Percentiles rank a stretch among this genome's conserved stretches.
Conservation (phyloP, 345 rosid species). For the Rhodamnia rubescens region DNA sequence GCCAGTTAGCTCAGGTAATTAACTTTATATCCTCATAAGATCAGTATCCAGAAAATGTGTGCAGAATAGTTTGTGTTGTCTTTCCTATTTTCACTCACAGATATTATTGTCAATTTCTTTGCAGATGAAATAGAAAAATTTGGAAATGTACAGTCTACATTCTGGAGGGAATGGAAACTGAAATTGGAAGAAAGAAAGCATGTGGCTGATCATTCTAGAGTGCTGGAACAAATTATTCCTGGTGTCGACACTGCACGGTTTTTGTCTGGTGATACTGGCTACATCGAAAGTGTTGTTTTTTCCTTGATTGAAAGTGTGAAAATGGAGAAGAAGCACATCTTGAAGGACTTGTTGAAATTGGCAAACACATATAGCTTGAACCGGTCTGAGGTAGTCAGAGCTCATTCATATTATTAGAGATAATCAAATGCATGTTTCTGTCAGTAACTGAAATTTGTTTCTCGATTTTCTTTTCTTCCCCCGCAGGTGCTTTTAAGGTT, state of each 20-base stretch:
- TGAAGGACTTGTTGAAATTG: slow-evolving; percentile 51
- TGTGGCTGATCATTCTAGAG: slow-evolving; percentile 70
- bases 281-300: slow-evolving; percentile 44
- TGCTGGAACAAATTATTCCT: slow-evolving; percentile 70
- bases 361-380: slow-evolving; percentile 54
- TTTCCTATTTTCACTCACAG: not conserved
- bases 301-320: slow-evolving; percentile 59
- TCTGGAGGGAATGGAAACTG: slow-evolving; percentile 95
- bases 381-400: slow-evolving; percentile 47
- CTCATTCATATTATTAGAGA: not conserved
- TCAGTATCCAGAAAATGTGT: not conserved
- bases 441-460: not conserved
- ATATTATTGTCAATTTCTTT: not conserved
- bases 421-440: not conserved
- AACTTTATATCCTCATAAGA: not conserved
- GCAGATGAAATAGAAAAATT: slow-evolving; percentile 76
- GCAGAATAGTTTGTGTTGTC: not conserved
- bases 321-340: slow-evolving; percentile 64
- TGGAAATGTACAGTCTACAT: slow-evolving; percentile 71
- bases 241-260: slow-evolving; percentile 80
- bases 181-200: slow-evolving; percentile 78
- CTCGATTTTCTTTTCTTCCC: not conserved
- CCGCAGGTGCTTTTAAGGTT: slow-evolving; percentile 56
- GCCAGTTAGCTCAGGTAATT: slow-evolving; percentile 53
- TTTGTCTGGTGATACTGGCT: slow-evolving; percentile 59